These are phyloP conservation scores for Brassica hybrid DNA, from an alignment of 441 rosid species.

Conservation along the genomic window DNA sequence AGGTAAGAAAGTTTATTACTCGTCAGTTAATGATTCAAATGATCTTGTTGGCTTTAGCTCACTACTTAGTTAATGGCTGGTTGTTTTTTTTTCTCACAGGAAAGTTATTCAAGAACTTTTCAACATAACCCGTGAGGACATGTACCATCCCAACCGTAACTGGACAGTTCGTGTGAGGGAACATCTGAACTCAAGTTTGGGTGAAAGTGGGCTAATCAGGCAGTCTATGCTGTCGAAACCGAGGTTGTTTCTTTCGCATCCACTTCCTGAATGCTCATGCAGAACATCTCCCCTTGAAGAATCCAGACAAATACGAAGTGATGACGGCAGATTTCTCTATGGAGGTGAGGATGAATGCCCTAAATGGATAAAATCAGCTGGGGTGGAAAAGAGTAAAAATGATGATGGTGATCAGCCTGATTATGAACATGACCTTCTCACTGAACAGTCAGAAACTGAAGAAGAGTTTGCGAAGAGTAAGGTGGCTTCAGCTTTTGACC, in stretches of 20 bases:
- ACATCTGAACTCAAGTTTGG: constrained; percentile 83
- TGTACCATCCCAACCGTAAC: constrained; percentile 76
- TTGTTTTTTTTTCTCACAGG: constrained; percentile 31
- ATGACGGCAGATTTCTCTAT: constrained; percentile 61
- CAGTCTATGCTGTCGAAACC: constrained; percentile 77
- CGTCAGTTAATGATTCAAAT: not conserved
- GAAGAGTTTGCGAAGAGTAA: constrained; percentile 49
- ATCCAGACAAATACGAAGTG: constrained; percentile 45
- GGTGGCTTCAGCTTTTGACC: no score
- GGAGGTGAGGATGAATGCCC: constrained; percentile 97
- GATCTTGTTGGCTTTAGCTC: constrained; percentile 4
- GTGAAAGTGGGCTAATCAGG: constrained; percentile 74
- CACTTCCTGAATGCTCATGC: constrained; percentile 97
- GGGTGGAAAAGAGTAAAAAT: constrained; percentile 45
- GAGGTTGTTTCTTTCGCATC: constrained; percentile 76
- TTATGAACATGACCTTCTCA: constrained; percentile 51
- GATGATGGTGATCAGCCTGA: constrained; percentile 64
- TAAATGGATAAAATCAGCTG: constrained; percentile 75
- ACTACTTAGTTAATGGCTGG: constrained; percentile 1
- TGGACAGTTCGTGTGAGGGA: constrained; percentile 78
- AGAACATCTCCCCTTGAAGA: constrained; percentile 58
- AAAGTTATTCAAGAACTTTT: constrained; percentile 54
- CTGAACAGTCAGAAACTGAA: constrained; percentile 68
- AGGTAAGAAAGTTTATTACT: constrained; percentile 50
- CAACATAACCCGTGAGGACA: constrained; percentile 62